Evolutionary conservation across 2,329 filamentous ascomycete genomes (phyloP), one percentile per base, ranked within the genome.

Genomic region (Trichoderma sp.): DNA sequence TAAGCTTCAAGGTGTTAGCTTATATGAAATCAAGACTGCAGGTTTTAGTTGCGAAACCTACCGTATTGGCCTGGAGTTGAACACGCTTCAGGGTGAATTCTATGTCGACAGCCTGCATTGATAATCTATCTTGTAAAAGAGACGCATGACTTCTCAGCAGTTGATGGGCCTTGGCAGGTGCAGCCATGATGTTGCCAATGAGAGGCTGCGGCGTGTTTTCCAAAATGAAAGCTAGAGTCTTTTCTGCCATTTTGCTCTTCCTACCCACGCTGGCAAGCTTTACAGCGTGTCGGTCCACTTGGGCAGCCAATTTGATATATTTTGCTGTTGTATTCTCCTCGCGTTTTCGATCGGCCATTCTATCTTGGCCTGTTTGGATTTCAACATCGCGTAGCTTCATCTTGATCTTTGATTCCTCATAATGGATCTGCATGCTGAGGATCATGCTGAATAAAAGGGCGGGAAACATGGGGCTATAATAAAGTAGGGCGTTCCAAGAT

Each of bases 31-130:
- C 6, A n/a, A 71, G 6, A 21, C 18, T 16, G 24, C 3, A n/a
- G n/a, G 14, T 8, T 5, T 35, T 11, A 53, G 12, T 24, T 1
- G 6, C 18, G 6, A 56, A 14, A 27, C 83, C 75, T 79, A 84
- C 83, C n/a, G 81, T 83, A 65, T 82, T 80, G 50, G 84, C 84
- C 56, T 86, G 85, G n/a, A 85, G 81, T 27, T 85, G 80, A 1
- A 84, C 82, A 14, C 85, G 82, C 76, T 84, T 84, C 71, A 82
- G 72, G 1, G 80, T 82, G 53, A 83, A 85, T 1, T 82, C 80
- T 31, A 80, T 82, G 72, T 86, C 84, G 72, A 84, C 78, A 14
- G 76, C 68, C 71, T 85, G 85, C 82, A 84, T 84, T n/a, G 77
- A 78, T 1, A 83, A 76, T 29, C 84, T 80, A 24, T 84, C 78